A percentile compares a stretch with the other conserved stretches of the same genome.
These are phyloP conservation scores for Amborella trichopoda DNA, from an alignment of 164 flowering plant species.

Conservation along the genomic window DNA sequence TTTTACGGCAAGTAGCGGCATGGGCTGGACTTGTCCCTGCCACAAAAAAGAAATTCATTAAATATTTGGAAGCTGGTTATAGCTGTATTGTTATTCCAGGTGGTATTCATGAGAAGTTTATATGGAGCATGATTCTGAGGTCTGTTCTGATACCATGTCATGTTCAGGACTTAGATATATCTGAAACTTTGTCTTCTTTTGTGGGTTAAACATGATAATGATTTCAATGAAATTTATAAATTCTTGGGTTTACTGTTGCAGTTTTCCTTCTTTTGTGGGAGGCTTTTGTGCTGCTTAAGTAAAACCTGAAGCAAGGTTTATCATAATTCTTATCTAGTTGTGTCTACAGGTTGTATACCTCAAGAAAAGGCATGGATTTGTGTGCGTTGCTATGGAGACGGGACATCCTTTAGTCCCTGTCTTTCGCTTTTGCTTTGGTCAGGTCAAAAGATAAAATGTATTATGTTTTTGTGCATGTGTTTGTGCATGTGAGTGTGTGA, in stretches of 20 bases:
- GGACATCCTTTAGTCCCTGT: constrained; percentile 66
- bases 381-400: constrained; percentile 54
- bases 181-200: too few species aligned
- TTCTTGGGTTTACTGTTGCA: too few species aligned
- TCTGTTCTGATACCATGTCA: constrained; percentile 4
- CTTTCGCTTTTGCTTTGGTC: constrained; percentile 74
- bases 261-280: too few species aligned
- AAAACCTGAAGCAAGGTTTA: too few species aligned
- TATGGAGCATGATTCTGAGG: constrained; percentile 65
- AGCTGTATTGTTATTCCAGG: constrained; percentile 74
- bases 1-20: constrained; percentile 71
- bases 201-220: too few species aligned
- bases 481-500: too few species aligned
- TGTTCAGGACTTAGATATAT: too few species aligned
- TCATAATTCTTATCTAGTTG: too few species aligned
- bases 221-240: too few species aligned
- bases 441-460: constrained; percentile 37
- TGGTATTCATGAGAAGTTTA: constrained; percentile 58
- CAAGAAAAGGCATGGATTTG: constrained; percentile 57
- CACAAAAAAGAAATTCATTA: constrained; percentile 41
- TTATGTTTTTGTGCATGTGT: too few species aligned
- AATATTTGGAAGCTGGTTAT: constrained; percentile 49
- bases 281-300: too few species aligned
- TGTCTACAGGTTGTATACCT: constrained; percentile 31
- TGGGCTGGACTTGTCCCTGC: constrained; percentile 67